Evolutionary conservation across 2,329 filamentous ascomycete species (phyloP), one percentile per base, ranked within the genome.

Genomic region (Pseudogymnoascus sp.): DNA sequence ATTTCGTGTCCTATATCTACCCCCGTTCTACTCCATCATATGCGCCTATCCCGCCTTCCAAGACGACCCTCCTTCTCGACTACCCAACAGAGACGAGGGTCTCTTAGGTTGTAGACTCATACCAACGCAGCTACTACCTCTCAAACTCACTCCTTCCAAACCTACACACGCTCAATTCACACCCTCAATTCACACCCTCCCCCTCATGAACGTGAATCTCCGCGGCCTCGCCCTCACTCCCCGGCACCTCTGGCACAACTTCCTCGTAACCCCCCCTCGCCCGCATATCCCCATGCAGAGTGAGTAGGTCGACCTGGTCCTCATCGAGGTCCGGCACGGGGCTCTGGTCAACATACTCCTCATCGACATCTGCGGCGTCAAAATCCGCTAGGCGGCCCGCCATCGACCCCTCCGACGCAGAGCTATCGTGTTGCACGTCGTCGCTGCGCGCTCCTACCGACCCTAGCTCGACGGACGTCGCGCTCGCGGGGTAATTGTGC

Each of bases 121-220:
- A 19, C 19, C 19, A 19, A 19, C 19, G 19, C 31, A 16, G 26
- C 19, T 14, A 11, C 21, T 61, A n/a, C 11, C 12, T 29, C 21
- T 31, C 38, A 26, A 61, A 21, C 31, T 23, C 39, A 31, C 49
- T 52, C 43, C 31, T 33, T 52, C 14, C 41, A 33, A 39, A 67
- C 65, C 31, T 68, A 59, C 59, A 1, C 49, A 14, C 29, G n/a
- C 6, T 55, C 49, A 55, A 33, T 70, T 70, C 63, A 70, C 61
- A 3, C 66, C 70, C 39, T 70, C 71, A 55, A 33, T 70, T 70
- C 63, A 70, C 61, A 3, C 66, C 70, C 39, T 70, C 71, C 41
- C 67, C 65, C 11, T 72, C 71, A 45, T 68, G 68, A 21, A 74
- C 63, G 65, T 72, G 72, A 45, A 73, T 72, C 60, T 72, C 71